Evolutionary conservation across 2,329 filamentous ascomycete species (phyloP), one percentile per base, ranked within the genome.

Genomic region (Clonostachys sp.): DNA sequence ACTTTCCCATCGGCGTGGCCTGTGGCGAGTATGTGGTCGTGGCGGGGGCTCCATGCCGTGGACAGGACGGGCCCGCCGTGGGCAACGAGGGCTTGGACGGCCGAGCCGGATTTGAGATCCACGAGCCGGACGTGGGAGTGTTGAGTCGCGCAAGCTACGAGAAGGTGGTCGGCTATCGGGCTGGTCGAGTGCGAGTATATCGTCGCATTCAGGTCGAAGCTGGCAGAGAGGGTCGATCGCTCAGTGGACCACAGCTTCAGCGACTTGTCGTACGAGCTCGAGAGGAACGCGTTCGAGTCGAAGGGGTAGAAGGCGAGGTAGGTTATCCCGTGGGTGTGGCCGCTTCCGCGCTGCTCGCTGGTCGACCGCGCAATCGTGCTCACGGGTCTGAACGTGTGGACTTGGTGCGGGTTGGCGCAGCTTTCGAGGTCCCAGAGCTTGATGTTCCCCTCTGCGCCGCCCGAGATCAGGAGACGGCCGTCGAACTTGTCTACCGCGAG

Each of bases 121-220:
- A 96, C 82, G 7, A 97, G 79, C 14, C 91, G 84, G 13, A 96
- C 87, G 24, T 87, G 78, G 7, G 89, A 89, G 61, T 94, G 84
- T 53, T 95, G 90, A 1, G 91, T 95, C 1, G 88, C 91, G 58
- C 90, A 94, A 10, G 92, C 91, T 10, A 96, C 87, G 5, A 96
- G 78, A 0, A 95, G 74, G 58, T 91, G 77, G 45, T 81, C 71
- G 48, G 89, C 79, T 49, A 91, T 71, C 40, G 84, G 78, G 1
- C 91, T 95, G 24, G 89, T 77, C 1, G 87, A 83, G 63, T 96
- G 91, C 1, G 86, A 84, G 65, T 90, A 89, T 43, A 89, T 74
- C 34, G 84, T 84, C 5, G 81, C 78, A 45, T 79, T 80, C 20
- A 91, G 74, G 50, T 83, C 73, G 57, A 91, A 91, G 5, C 79